These are phyloP conservation scores for Salisapilia sapeloensis DNA, from an alignment of 352 stramenopile genomes.

Conservation along the genomic window DNA sequence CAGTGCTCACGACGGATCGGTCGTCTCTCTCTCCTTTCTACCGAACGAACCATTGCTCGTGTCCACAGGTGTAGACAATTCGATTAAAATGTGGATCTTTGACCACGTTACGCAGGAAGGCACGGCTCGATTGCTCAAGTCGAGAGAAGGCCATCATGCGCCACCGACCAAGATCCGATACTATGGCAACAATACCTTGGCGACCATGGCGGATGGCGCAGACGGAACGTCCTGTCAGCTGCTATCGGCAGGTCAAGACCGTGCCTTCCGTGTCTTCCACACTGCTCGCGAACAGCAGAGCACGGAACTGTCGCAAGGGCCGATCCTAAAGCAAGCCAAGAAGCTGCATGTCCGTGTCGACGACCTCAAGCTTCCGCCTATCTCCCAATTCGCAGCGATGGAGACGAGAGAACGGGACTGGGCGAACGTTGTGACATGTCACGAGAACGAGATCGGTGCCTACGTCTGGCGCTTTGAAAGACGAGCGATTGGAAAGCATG, in stretches of 20 bases:
- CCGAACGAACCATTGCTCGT: constrained; percentile 80
- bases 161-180: constrained; percentile 79
- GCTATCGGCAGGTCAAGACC: constrained; percentile 79
- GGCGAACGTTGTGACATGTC: constrained; percentile 91
- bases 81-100: constrained; percentile 90
- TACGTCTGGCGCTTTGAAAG: constrained; percentile 91
- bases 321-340: constrained; percentile 84
- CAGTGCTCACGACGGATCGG: constrained; percentile 49
- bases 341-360: constrained; percentile 70
- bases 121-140: constrained; percentile 79
- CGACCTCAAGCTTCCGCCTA: constrained; percentile 83
- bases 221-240: constrained; percentile 82
- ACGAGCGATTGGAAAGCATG: constrained; percentile 85
- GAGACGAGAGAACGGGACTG: constrained; percentile 83
- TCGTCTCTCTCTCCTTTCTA: constrained; percentile 71
- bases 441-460: constrained; percentile 83
- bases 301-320: constrained; percentile 79
- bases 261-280: constrained; percentile 85
- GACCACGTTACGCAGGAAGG: constrained; percentile 65
- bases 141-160: constrained; percentile 66
- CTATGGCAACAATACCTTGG: constrained; percentile 82
- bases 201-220: constrained; percentile 64
- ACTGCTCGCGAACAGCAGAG: constrained; percentile 81
- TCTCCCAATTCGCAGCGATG: constrained; percentile 83
- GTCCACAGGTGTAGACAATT: constrained; percentile 78